Evolutionary conservation across 1,284 basidiomycete species (phyloP), one percentile per base, ranked within the genome.

Genomic region (Sporisorium sorghi): DNA sequence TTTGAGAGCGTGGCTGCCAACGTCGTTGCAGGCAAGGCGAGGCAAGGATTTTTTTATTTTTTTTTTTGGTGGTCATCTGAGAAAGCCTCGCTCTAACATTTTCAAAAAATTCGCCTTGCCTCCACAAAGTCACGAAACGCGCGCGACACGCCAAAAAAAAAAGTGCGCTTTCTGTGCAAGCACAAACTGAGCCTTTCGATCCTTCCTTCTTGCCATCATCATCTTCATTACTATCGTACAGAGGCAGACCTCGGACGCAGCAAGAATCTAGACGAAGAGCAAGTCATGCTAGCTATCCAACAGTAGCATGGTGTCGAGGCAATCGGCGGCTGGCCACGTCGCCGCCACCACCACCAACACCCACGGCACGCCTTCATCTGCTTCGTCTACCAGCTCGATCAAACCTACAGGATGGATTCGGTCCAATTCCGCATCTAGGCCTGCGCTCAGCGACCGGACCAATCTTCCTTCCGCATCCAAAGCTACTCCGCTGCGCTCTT

Each of bases 371-470:
- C 48, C 54, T 9, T 48, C 51, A 8, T 47, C 56, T 24, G 19
- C 44, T 15, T 17, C 37, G n/a, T 44, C 52, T 24, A 56, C 53
- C 11, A 65, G 57, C 53, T 70, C 66, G 19, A 57, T 59, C 46
- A 65, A 61, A 37, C 62, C 67, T 1, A 75, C 67, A 8, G 73
- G 73, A 28, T 75, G 73, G 67, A 75, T 75, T 53, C 35, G 73
- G 14, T 62, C 67, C 11, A 52, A n/a, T 12, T 60, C 69, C 5
- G 49, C 57, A 1, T 52, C 63, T 6, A 51, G 50, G 26, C 50
- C 69, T 10, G 30, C 59, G 5, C 40, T 67, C 8, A 21, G 44
- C 8, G 64, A 68, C 48, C 57, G 64, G 0, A 68, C 71, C 10
- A 64, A 68, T 49, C 19, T 67, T 0, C 46, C 63, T 2, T 53